Conservation (phyloP, 306 rosid species). For the Castanospermum australe region DNA sequence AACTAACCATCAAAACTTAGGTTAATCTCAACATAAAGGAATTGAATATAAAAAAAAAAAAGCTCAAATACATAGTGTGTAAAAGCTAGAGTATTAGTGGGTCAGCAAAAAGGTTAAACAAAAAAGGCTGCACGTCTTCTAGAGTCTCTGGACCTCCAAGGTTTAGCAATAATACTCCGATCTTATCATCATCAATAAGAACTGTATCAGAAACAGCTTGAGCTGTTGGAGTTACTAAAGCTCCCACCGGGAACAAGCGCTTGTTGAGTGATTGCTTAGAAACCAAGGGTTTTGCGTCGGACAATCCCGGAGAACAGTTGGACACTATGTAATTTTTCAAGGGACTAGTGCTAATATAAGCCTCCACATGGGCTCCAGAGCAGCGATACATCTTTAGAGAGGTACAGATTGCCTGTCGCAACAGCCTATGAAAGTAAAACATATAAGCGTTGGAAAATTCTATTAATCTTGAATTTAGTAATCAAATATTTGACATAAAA, state of each 20-base stretch:
- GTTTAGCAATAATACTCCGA: conserved; percentile 87
- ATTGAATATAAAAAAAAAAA: neutral
- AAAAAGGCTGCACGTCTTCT: conserved; percentile 94
- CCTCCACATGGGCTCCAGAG: conserved; percentile 47
- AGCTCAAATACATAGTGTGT: neutral
- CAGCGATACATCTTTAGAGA: conserved; percentile 52
- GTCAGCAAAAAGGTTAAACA: conserved; percentile 96
- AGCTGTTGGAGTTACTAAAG: conserved; percentile 57
- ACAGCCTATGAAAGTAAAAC: conserved; percentile 37
- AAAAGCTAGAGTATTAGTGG: conserved; percentile 58
- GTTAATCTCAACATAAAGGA: conserved; percentile 8
- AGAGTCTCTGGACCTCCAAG: conserved; percentile 98
- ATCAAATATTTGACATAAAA: neutral
- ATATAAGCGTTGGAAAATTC: conserved; percentile 14
- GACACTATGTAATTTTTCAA: conserved; percentile 38
- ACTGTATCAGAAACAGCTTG: conserved; percentile 47
- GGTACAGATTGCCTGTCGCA: conserved; percentile 50
- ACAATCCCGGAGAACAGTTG: conserved; percentile 46
- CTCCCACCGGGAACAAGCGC: conserved; percentile 58
- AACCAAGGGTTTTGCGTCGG: conserved; percentile 48
- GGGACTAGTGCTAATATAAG: conserved; percentile 35
- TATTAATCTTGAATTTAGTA: conserved; percentile 1
- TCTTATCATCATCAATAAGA: conserved; percentile 62
- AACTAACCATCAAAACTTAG: neutral
- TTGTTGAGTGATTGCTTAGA: conserved; percentile 52